Conservation (phyloP, 257 asterid genomes). For the Capsicum pubescens region DNA sequence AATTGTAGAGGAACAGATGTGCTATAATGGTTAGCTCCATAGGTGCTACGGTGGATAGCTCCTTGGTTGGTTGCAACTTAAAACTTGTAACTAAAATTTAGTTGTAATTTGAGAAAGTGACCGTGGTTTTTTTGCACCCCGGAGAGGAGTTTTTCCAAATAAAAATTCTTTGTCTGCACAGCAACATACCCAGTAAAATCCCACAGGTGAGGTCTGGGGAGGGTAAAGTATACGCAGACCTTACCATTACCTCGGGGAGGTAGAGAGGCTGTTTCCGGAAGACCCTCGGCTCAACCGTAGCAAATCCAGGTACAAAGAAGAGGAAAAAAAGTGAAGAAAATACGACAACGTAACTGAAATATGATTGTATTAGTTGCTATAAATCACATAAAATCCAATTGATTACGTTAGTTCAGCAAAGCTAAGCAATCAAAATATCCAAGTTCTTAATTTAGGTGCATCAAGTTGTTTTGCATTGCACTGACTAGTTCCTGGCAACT, state of each 20-base stretch:
- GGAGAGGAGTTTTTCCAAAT: neutral
- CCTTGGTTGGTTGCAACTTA: neutral
- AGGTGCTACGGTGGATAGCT: neutral
- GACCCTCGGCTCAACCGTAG: too few relatives aligned
- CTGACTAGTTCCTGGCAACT: conserved; percentile 11
- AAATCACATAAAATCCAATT: neutral
- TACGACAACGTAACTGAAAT: neutral
- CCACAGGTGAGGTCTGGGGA: too few relatives aligned
- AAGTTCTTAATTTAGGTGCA: conserved; percentile 6
- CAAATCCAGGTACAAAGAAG: too few relatives aligned
- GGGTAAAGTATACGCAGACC: too few relatives aligned
- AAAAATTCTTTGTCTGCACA: neutral
- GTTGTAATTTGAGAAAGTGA: neutral
- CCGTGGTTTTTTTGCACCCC: neutral
- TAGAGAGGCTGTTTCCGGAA: too few relatives aligned
- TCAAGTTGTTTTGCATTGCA: conserved; percentile 5
- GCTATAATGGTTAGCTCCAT: neutral
- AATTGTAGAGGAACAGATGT: neutral
- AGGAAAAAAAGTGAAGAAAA: neutral
- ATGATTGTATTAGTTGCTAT: neutral
- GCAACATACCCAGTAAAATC: too few relatives aligned
- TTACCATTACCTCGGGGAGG: too few relatives aligned
- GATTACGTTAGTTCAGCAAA: neutral
- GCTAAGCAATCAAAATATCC: neutral
- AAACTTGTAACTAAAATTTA: neutral